Evolutionary conservation across 2,329 filamentous ascomycete genomes (phyloP).

Genomic region (Teratosphaeria gauchensis): DNA sequence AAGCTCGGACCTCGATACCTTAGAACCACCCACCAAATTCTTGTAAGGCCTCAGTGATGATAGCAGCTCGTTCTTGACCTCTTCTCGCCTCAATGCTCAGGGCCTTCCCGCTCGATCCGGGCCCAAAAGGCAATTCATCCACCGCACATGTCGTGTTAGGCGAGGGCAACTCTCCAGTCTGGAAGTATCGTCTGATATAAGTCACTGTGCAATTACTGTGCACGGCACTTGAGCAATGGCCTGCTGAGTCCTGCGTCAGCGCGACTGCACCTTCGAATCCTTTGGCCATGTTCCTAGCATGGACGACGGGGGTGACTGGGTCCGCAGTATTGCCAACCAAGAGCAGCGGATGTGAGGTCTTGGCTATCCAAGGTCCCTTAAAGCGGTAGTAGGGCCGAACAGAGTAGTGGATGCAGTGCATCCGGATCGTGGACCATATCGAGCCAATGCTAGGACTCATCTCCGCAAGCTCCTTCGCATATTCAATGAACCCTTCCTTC

Average conservation of each 20-base stretch:
- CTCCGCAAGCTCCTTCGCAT: constrained; percentile 24
- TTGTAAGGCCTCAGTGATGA: constrained; percentile 4
- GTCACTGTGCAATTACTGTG: constrained; percentile 20
- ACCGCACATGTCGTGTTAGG: constrained; percentile 19
- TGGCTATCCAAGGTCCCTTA: constrained; percentile 16
- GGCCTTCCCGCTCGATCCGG: background rate
- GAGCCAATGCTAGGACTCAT: constrained; percentile 28
- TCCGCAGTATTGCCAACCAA: constrained; percentile 25
- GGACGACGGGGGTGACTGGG: constrained; percentile 25
- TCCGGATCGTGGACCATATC: constrained; percentile 28
- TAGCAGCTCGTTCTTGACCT: constrained; percentile 1
- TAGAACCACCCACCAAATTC: constrained; percentile 5
- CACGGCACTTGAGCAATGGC: constrained; percentile 21
- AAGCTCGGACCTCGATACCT: background rate
- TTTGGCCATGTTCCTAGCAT: constrained; percentile 26
- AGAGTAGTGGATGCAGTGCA: constrained; percentile 30
- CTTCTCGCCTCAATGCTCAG: background rate
- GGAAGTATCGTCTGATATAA: constrained; percentile 24
- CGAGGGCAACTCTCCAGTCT: constrained; percentile 21
- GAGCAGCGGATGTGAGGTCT: constrained; percentile 22
- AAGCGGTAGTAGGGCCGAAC: constrained; percentile 28
- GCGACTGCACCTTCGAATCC: constrained; percentile 22
- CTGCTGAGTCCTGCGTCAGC: constrained; percentile 24
- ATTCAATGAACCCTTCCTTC: constrained; percentile 21
- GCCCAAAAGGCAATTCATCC: constrained; percentile 21